Evolutionary conservation across 116 monocot genomes (phyloP), one percentile per base, ranked within the genome.

Genomic region (Papilionanthe hybrid): DNA sequence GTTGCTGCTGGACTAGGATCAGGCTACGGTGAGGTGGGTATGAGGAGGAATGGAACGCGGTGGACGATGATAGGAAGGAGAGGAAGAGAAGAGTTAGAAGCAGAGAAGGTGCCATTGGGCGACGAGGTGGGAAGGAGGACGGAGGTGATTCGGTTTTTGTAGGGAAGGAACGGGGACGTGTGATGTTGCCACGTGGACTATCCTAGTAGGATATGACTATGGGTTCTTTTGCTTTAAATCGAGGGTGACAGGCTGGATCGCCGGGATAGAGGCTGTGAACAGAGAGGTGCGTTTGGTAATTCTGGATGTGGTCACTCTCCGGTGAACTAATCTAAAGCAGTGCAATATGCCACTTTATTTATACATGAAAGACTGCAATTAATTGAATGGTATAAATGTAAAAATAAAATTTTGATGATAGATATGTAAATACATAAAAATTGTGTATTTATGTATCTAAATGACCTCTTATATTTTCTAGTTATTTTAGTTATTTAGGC

Each of bases 1-100:
- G 86, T 0, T 81, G 82, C 37, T 87, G 80, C 58, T 82, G 77
- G 66, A 86, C 89, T 11, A 87, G 80, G 78, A 77, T 76, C 17
- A 89, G 89, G 80, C 80, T 78, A 11, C 86, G 82, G 15, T 78
- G 81, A 1, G 32, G 19, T 5, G 81, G 48, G 20, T 56, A 63
- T 23, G 29, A 30, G 23, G 75, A 50, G 20, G 79, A 28, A 28
- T 79, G 30, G n/a, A 76, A 83, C 1, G 25, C 55, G 29, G 18
- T 20, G 77, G 20, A 55, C 32, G 78, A 19, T 25, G 77, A 27
- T 48, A 75, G 29, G 50, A 71, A 2, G 69, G 84, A 42, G 73
- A 67, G 19, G 72, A 72, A 63, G 19, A 19, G 15, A n/a, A 57
- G 30, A 58, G 74, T 30, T 45, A 29, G 55, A 25, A 65, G 22